Evolutionary conservation across 2,329 filamentous ascomycete species (phyloP), one percentile per base, ranked within the genome.

Genomic region (Claviceps fusiformis): DNA sequence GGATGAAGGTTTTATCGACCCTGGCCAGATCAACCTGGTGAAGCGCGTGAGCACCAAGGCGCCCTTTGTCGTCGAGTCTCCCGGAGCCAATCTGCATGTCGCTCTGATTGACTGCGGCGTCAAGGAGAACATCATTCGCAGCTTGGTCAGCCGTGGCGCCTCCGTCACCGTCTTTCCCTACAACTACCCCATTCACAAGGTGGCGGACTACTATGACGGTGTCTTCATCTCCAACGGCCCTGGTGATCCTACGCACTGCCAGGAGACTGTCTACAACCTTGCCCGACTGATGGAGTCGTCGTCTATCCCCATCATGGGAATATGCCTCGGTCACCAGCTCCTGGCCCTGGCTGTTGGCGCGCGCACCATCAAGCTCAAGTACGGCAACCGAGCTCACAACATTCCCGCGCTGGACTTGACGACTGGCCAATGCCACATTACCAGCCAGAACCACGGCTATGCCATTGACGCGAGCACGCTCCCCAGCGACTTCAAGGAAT

Each of bases 161-260:
- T 91, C 88, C 60, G 87, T 95, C 60, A 97, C 93, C 45, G 88
- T 89, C 65, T 95, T 98, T 78, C 93, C 93, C 57, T 96, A 87
- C 74, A 85, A 97, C 76, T 97, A 93, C 75, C 92, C 91, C 54
- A 93, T 98, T 70, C 91, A 97, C 81, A 96, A 97, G 80, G 88
- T 96, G 43, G 88, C 93, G 56, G 87, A 95, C 73, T 90, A 97
- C 79, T 97, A 95, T 65, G 93, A 98, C 64, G 93, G 93, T 67
- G 85, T 98, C 67, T 98, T 98, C 80, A 96, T 97, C 75, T 95
- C 90, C 73, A 98, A 98, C 75, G 93, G 93, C 57, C 93, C 93
- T 33, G 93, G 93, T 74, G 93, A 98, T 74, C 93, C 93, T 64
- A 97, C 91, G 46, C 93, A 98, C 75, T 96, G 91, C 77, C 87